Evolutionary conservation across 495 filamentous ascomycete genomes (phyloP).

Genomic region (Amphirosellinia nigrospora): DNA sequence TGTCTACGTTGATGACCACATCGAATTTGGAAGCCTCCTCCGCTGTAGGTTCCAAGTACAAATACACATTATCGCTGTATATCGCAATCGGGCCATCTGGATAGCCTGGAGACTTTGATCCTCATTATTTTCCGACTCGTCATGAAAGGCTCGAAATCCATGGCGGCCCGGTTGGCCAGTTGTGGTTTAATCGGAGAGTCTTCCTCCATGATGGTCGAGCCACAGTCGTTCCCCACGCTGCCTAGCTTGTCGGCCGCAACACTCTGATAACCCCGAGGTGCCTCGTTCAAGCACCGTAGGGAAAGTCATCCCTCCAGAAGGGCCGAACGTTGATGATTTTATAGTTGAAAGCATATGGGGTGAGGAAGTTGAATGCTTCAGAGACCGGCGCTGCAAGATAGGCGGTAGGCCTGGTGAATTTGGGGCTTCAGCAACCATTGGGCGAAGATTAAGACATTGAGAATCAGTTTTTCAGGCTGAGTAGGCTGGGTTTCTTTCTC

Average conservation of each 20-base stretch:
- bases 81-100: constrained; percentile 91
- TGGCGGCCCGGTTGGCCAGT: constrained; percentile 58
- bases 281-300: constrained; percentile 56
- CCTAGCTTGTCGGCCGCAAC: constrained; percentile 52
- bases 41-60: constrained; percentile 88
- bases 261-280: constrained; percentile 54
- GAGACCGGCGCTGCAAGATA: constrained; percentile 58
- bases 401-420: constrained; percentile 53
- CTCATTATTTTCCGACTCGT: constrained; percentile 59
- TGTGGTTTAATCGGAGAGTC: constrained; percentile 73
- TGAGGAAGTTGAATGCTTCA: constrained; percentile 63
- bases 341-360: constrained; percentile 60
- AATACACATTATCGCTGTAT: constrained; percentile 88
- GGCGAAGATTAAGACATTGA: constrained; percentile 47
- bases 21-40: constrained; percentile 88
- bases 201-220: constrained; percentile 71
- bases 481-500: constrained; percentile 78
- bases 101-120: constrained; percentile 92
- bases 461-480: constrained; percentile 69
- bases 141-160: constrained; percentile 57
- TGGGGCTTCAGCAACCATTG: constrained; percentile 49
- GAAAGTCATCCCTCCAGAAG: constrained; percentile 59
- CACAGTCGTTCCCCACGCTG: constrained; percentile 33
- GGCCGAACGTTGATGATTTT: constrained; percentile 60
- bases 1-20: constrained; percentile 89